phyloP scores from a whole-genome alignment of 768 basidiomycete genomes.

The Lactarius hatsudake region DNA sequence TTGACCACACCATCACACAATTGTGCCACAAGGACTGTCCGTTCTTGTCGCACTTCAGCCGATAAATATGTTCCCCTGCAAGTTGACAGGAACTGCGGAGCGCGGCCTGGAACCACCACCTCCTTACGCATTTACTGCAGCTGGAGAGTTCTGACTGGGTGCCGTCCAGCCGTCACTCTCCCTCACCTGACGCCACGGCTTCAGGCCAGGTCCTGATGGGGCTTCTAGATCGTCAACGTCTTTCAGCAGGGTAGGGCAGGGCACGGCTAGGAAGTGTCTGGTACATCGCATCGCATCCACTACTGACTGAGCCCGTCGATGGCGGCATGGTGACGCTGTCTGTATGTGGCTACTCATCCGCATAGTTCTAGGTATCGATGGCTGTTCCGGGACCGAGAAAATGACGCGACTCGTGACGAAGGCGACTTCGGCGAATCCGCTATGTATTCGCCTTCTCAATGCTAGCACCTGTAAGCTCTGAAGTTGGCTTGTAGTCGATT shows the following conservation, averaged over 20 bases:
- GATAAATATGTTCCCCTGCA: neutral
- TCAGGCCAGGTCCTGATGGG: neutral
- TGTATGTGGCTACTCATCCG: neutral
- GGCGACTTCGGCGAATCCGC: neutral
- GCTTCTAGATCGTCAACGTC: neutral
- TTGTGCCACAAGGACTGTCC: neutral
- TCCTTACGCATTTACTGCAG: neutral
- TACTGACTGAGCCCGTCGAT: neutral
- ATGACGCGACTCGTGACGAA: neutral
- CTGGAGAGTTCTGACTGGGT: neutral
- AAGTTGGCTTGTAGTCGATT: neutral
- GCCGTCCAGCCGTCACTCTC: neutral
- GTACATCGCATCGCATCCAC: neutral
- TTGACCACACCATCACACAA: neutral
- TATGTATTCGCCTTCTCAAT: neutral
- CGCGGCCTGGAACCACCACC: neutral
- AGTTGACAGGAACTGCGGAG: neutral
- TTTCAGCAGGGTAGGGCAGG: neutral
- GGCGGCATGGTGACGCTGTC: neutral
- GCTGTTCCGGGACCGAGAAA: neutral
- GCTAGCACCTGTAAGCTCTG: neutral
- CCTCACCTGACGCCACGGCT: neutral
- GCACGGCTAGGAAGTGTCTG: neutral
- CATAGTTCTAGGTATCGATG: neutral
- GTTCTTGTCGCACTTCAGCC: neutral